Percentiles rank a stretch among this genome's conserved stretches.
Conservation (phyloP, 495 filamentous ascomycete species). For the Penicillium verhagenii region DNA sequence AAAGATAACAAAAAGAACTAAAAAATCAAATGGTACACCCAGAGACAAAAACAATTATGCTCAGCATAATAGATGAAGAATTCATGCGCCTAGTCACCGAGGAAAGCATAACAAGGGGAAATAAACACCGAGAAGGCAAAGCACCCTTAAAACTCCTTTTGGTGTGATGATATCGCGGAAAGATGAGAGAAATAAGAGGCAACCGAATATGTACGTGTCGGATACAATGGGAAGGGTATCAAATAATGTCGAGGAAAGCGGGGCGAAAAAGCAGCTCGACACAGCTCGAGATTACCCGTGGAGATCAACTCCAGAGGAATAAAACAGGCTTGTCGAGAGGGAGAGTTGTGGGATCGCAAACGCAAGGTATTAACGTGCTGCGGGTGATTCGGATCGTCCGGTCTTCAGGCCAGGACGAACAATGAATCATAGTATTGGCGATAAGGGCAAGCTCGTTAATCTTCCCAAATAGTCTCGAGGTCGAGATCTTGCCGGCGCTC, state of each 20-base stretch:
- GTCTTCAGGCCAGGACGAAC: background rate
- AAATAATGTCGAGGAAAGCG: constrained; percentile 9
- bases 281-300: background rate
- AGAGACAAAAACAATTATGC: constrained; percentile 13
- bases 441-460: constrained; percentile 50
- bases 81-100: constrained; percentile 12
- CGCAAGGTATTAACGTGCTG: background rate
- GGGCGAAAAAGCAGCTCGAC: background rate
- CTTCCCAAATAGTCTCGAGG: constrained; percentile 98
- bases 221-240: constrained; percentile 14
- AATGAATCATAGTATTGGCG: background rate
- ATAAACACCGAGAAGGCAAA: constrained; percentile 4
- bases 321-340: background rate
- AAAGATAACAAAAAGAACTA: background rate
- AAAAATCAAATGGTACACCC: constrained; percentile 3
- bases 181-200: constrained; percentile 2
- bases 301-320: constrained; percentile 14
- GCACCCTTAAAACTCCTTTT: constrained; percentile 18
- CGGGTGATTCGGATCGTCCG: background rate
- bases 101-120: background rate
- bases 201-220: constrained; percentile 19
- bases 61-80: constrained; percentile 22
- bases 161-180: constrained; percentile 13
- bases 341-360: background rate
- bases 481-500: constrained; percentile 91